Conservation (phyloP, 2,329 filamentous ascomycete genomes). For the Xenoacremonium recifei region DNA sequence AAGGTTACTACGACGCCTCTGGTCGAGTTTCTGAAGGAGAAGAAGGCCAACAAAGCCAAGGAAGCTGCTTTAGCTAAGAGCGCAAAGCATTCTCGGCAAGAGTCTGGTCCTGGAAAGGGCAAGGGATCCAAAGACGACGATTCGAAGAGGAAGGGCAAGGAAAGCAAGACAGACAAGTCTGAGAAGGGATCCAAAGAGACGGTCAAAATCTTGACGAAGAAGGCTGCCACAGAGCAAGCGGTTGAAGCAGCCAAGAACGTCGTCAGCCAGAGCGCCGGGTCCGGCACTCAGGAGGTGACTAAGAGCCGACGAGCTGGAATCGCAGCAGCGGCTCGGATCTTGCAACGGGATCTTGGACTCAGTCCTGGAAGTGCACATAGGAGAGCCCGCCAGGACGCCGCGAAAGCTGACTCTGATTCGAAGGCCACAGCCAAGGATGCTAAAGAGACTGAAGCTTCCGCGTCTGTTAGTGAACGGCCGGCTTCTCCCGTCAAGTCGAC, state of each 20-base stretch:
- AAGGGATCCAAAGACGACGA: slow-evolving; percentile 50
- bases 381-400: slow-evolving; percentile 57
- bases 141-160: slow-evolving; percentile 62
- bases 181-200: slow-evolving; percentile 56
- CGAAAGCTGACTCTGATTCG: slow-evolving; percentile 51
- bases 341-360: slow-evolving; percentile 65
- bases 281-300: slow-evolving; percentile 34
- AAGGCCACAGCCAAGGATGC: slow-evolving; percentile 32
- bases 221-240: slow-evolving; percentile 49
- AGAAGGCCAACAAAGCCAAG: slow-evolving; percentile 74
- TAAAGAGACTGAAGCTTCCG: slow-evolving; percentile 28
- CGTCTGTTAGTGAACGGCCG: slow-evolving; percentile 18
- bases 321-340: slow-evolving; percentile 60
- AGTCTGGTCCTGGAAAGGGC: slow-evolving; percentile 49
- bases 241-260: slow-evolving; percentile 45
- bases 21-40: slow-evolving; percentile 86
- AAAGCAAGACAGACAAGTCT: slow-evolving; percentile 55
- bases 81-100: slow-evolving; percentile 57
- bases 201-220: slow-evolving; percentile 63
- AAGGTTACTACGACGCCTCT: slow-evolving; percentile 82
- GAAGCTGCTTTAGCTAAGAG: slow-evolving; percentile 42
- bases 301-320: slow-evolving; percentile 62
- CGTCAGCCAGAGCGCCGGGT: slow-evolving; percentile 32
- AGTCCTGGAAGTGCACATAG: slow-evolving; percentile 62
- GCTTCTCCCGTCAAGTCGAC: slow-evolving; percentile 18